Evolutionary conservation across 805 yeast species (phyloP).

Genomic region (Cyberlindnera xylosilytica): DNA sequence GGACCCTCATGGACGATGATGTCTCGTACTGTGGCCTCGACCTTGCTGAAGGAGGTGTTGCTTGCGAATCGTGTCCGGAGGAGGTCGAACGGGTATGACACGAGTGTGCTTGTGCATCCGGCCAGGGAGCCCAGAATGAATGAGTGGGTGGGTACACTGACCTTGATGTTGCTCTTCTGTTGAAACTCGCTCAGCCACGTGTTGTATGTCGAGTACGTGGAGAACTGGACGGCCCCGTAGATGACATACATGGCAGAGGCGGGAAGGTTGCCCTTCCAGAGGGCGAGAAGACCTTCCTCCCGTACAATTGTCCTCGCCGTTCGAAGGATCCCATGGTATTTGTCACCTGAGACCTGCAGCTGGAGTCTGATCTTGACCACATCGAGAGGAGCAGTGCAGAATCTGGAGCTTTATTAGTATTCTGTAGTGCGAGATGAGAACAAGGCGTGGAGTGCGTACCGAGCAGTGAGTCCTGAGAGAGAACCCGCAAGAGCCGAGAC

Average conservation of each 20-base stretch:
- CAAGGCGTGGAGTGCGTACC: conserved; percentile 29
- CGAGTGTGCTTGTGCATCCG: conserved; percentile 68
- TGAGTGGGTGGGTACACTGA: conserved; percentile 31
- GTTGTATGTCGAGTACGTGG: conserved; percentile 61
- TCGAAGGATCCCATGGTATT: conserved; percentile 34
- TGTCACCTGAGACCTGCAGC: conserved; percentile 38
- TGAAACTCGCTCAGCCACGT: conserved; percentile 35
- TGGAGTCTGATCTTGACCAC: conserved; percentile 76
- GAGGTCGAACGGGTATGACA: conserved; percentile 89
- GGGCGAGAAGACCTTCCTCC: conserved; percentile 67
- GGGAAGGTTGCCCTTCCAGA: conserved; percentile 97
- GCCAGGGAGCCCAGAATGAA: conserved; percentile 70
- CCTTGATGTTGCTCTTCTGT: conserved; percentile 5
- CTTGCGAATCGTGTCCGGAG: conserved; percentile 84
- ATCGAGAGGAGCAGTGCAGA: conserved; percentile 74
- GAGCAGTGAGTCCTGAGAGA: conserved; percentile 41
- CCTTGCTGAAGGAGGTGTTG: conserved; percentile 32
- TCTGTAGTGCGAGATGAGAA: conserved; percentile 15
- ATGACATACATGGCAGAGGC: conserved; percentile 82
- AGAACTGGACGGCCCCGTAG: conserved; percentile 85
- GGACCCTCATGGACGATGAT: conserved; percentile 41
- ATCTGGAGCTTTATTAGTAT: conserved; percentile 34
- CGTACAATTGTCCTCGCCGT: conserved; percentile 42
- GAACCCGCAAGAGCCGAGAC: conserved; percentile 45
- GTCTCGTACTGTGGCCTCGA: conserved; percentile 27